These are phyloP conservation scores for Smittium culicis DNA, from an alignment of 371 early-diverging fungal species.

Conservation along the genomic window DNA sequence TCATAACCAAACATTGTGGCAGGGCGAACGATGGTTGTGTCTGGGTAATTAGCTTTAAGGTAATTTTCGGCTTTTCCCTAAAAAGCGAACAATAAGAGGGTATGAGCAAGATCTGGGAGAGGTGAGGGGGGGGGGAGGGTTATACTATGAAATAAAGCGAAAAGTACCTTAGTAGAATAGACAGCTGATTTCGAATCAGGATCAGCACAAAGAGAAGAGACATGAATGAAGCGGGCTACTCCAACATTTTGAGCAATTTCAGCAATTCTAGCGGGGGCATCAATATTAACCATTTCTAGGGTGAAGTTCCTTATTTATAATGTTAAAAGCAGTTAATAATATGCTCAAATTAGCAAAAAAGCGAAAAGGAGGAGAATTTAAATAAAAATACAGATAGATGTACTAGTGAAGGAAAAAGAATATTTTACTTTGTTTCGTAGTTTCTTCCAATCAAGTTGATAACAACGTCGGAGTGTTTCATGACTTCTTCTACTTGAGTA, in stretches of 20 bases:
- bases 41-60: conserved; percentile 73
- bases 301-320: conserved; percentile 50
- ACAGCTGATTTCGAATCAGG: conserved; percentile 62
- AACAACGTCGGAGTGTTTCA: conserved; percentile 87
- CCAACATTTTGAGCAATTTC: conserved; percentile 64
- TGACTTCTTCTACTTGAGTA: conserved; percentile 60
- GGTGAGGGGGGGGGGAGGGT: too few relatives aligned
- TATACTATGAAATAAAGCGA: too few relatives aligned
- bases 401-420: background rate
- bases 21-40: conserved; percentile 86
- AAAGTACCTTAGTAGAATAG: conserved; percentile 59
- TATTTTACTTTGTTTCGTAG: conserved; percentile 55
- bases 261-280: conserved; percentile 72
- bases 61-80: conserved; percentile 72
- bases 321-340: background rate
- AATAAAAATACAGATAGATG: background rate
- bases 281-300: conserved; percentile 68
- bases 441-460: conserved; percentile 87
- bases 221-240: conserved; percentile 74
- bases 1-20: conserved; percentile 81
- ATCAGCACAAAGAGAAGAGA: conserved; percentile 74
- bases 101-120: too few relatives aligned
- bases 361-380: conserved; percentile 4
- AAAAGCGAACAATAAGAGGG: too few relatives aligned
- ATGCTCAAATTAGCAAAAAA: too few relatives aligned